Base-by-base conservation (phyloP, 2,329 filamentous ascomycete genomes). In the Pyricularia pennisetigena region DNA sequence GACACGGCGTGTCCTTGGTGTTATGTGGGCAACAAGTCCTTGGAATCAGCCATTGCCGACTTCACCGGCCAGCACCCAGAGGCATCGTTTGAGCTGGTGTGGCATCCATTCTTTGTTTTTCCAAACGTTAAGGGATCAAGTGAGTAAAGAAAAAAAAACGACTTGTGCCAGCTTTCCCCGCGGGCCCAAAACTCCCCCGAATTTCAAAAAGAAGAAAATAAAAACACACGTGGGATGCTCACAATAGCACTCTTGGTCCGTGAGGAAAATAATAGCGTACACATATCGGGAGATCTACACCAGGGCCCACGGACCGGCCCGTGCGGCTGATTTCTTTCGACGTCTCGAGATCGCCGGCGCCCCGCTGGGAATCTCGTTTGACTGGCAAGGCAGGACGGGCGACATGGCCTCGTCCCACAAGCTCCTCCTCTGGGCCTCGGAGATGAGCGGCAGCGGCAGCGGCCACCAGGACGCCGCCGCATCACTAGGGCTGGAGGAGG, bases 1-100 rank as follows among this genome's bases (percentile, higher is more conserved):
- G 84, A 86, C 73, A 78, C 82, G 7, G 75, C 83, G 54, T 86
- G 84, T 69, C 82, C 83, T 4, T 85, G 82, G 77, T 84, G 81
- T 71, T 86, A 83, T 71, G 76, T 85, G 69, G 79, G 80, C 69
- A 79, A 83, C 70, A 79, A 77, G 68, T 80, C 78, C 68, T 77
- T 86, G 67, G 79, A 83, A 69, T 71, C 69, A 14, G 82, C 83
- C 68, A 82, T 85, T 70, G 73, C 75, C 26, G 71, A 73, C 6
- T 83, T 81, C 73, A 75, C 75, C 68, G 70, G 74, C 4, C 71
- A 71, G 16, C 77, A 83, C 69, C 81, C 82, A 0, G 77, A 79
- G 20, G 77, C 79, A 28, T 76, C 78, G 5, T 84, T 85, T 68
- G 78, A 83, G 61, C 73, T 85, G 14, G 73, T 75, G 1, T 85